These are phyloP conservation scores for Xylaria sp. DNA, from an alignment of 2,329 filamentous ascomycete genomes.

Conservation along the genomic window DNA sequence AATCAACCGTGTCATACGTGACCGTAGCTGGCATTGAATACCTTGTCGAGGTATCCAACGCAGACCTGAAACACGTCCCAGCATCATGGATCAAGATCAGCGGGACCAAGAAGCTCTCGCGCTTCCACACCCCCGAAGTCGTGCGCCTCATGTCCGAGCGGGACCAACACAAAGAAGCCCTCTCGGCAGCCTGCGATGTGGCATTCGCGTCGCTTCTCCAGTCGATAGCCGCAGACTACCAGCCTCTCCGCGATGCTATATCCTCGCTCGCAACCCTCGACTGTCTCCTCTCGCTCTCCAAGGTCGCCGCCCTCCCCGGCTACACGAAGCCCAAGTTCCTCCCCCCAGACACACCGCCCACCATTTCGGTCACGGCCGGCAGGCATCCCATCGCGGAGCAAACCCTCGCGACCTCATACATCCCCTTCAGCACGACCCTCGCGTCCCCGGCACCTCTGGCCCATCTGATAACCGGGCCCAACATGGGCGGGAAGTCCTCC, in stretches of 20 bases:
- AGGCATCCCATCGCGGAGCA: conserved; percentile 97
- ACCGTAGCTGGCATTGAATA: conserved; percentile 93
- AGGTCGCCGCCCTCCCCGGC: conserved; percentile 82
- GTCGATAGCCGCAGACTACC: conserved; percentile 82
- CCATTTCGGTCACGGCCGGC: conserved; percentile 73
- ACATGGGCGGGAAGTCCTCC: conserved; percentile 99
- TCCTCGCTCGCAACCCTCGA: conserved; percentile 86
- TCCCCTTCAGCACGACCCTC: conserved; percentile 84
- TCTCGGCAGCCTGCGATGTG: conserved; percentile 87
- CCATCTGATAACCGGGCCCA: conserved; percentile 91
- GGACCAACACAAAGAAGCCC: conserved; percentile 91
- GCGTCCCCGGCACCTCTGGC: conserved; percentile 70
- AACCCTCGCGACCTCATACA: conserved; percentile 82
- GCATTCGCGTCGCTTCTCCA: conserved; percentile 77
- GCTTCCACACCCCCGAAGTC: conserved; percentile 94
- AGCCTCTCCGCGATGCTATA: conserved; percentile 85
- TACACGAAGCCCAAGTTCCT: conserved; percentile 79
- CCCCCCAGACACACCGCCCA: conserved; percentile 65
- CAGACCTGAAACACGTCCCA: conserved; percentile 82
- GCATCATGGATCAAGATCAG: conserved; percentile 95
- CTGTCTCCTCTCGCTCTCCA: conserved; percentile 84
- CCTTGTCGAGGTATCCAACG: conserved; percentile 87
- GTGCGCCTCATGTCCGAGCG: conserved; percentile 81
- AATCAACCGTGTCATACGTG: conserved; percentile 73
- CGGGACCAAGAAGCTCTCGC: conserved; percentile 87